Evolutionary conservation across 2,329 filamentous ascomycete species (phyloP), one percentile per base, ranked within the genome.

Genomic region (Sporothrix schenckii): DNA sequence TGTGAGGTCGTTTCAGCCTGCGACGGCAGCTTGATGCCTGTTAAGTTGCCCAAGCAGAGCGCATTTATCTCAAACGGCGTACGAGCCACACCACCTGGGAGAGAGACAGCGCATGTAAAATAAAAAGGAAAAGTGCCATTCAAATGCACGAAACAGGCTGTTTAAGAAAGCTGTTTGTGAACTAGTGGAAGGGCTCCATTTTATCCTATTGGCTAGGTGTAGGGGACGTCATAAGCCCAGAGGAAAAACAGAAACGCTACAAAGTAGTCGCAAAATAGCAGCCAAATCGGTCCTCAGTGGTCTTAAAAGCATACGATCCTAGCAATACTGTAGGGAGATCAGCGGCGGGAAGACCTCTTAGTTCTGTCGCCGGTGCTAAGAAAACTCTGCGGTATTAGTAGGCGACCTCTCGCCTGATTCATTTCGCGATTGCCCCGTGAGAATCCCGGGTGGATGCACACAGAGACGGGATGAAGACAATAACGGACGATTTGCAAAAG

Each of bases 161-260:
- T 27, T 63, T 5, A 65, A 49, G 54, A 34, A 10, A 14, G 3
- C 13, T 13, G 30, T 4, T 5, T 30, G 27, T 30, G 27, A 39
- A 34, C 16, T 3, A 58, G 54, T 13, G 11, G 27, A 34, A 34
- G 6, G 34, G 34, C 34, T 9, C 34, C 34, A 34, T 34, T 71
- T 71, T 65, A 71, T 63, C 69, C 71, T 65, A 71, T 72, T 69
- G 69, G 69, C 39, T 56, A 50, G 61, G 27, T 21, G 41, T 19
- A 49, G 5, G n/a, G 50, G 50, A 47, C 53, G 39, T 49, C 53
- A 68, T 58, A 58, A 50, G 66, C 66, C 54, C 53, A 60, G 24
- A 50, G 66, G n/a, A 50, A 50, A 52, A 56, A 44, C 50, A 49
- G 30, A 30, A n/a, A 34, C 21, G 21, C 21, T 21, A 13, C 19